A percentile compares a stretch with the other conserved stretches of the same genome.
phyloP scores from a whole-genome alignment of 495 filamentous ascomycete genomes.

The Talaromyces wortmannii region DNA sequence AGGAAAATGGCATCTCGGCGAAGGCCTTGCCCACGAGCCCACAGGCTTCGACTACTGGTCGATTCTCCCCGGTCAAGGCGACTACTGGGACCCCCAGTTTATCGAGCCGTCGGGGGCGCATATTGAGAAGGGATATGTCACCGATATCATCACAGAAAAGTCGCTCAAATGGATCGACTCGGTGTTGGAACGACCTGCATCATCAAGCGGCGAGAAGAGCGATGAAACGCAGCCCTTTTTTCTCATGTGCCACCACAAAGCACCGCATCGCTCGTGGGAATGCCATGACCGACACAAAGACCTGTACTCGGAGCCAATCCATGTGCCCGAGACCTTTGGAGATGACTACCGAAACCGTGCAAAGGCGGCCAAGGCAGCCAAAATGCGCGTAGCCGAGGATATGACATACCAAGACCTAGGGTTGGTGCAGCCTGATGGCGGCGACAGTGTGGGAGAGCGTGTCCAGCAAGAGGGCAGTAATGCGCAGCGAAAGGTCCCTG shows the following conservation, averaged over 20 bases:
- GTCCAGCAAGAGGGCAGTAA: slow-evolving; percentile 14
- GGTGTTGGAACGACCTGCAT: neutral
- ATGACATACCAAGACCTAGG: slow-evolving; percentile 35
- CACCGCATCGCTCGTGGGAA: slow-evolving; percentile 38
- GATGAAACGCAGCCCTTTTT: slow-evolving; percentile 32
- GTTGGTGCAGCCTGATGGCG: slow-evolving; percentile 34
- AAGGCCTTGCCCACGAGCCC: slow-evolving; percentile 29
- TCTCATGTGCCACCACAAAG: slow-evolving; percentile 43
- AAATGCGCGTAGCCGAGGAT: slow-evolving; percentile 35
- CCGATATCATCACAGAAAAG: slow-evolving; percentile 38
- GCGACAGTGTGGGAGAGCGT: slow-evolving; percentile 19
- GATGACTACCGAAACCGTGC: slow-evolving; percentile 40
- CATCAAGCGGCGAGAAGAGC: neutral
- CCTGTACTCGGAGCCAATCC: slow-evolving; percentile 28
- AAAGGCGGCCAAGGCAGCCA: slow-evolving; percentile 27
- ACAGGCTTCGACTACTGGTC: slow-evolving; percentile 37
- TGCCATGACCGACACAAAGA: slow-evolving; percentile 29
- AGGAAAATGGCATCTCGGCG: slow-evolving; percentile 39
- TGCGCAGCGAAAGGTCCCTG: slow-evolving; percentile 25
- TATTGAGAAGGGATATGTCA: slow-evolving; percentile 26
- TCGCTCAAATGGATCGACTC: slow-evolving; percentile 25
- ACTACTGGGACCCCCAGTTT: slow-evolving; percentile 33
- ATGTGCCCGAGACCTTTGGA: slow-evolving; percentile 32
- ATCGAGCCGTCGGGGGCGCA: slow-evolving; percentile 16
- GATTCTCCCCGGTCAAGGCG: slow-evolving; percentile 32